Percentiles rank a stretch among this genome's conserved stretches.
Evolutionary conservation across 352 stramenopile species (phyloP).

Genomic region (Phytopythium aichiense): DNA sequence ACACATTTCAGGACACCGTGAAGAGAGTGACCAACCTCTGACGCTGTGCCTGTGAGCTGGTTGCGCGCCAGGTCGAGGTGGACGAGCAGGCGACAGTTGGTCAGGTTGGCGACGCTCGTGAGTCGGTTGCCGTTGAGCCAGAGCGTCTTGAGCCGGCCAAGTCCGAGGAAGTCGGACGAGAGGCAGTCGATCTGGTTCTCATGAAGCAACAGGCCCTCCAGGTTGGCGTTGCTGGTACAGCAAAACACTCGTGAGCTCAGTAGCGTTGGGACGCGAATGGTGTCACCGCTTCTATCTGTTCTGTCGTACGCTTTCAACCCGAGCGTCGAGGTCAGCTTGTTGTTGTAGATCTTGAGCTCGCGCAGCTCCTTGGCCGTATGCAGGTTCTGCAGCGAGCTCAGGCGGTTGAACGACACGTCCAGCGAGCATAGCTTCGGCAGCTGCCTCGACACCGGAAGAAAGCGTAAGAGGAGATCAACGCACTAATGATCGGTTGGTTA

Average conservation of each 20-base stretch:
- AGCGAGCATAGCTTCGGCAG: conserved; percentile 68
- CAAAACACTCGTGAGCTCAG: background rate
- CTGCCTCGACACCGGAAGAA: conserved; percentile 16
- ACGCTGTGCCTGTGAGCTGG: conserved; percentile 28
- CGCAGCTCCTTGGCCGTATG: conserved; percentile 56
- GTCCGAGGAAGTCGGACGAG: conserved; percentile 46
- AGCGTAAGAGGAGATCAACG: background rate
- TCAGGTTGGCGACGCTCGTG: conserved; percentile 39
- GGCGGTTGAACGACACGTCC: conserved; percentile 76
- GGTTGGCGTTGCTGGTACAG: conserved; percentile 43
- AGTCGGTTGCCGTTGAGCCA: conserved; percentile 71
- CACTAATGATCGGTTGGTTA: too few relatives aligned
- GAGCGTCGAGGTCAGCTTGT: conserved; percentile 49
- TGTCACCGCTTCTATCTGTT: background rate
- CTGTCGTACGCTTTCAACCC: conserved; percentile 40
- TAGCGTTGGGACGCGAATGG: background rate
- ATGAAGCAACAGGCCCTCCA: conserved; percentile 64
- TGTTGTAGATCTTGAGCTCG: conserved; percentile 82
- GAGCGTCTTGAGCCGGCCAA: conserved; percentile 68
- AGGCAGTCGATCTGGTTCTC: conserved; percentile 72
- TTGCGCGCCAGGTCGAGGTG: conserved; percentile 73
- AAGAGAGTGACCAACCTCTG: conserved; percentile 27
- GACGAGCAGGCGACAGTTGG: conserved; percentile 46
- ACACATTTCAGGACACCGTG: background rate
- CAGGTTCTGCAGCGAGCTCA: conserved; percentile 53